phyloP scores from a whole-genome alignment of 768 basidiomycete species.

The Filobasidium wieringae region DNA sequence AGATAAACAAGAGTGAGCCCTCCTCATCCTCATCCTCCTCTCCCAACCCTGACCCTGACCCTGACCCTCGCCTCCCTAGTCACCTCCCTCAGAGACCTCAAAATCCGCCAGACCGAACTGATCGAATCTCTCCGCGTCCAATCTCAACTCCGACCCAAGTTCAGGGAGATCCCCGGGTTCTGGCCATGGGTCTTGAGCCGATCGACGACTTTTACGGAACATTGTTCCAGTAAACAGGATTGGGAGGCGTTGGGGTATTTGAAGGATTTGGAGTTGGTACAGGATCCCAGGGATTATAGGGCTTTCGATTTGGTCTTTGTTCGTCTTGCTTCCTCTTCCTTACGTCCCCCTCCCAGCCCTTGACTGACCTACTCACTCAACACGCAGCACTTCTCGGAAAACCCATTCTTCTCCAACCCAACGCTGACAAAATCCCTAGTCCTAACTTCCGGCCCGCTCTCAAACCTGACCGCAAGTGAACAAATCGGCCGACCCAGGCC shows the following conservation, averaged over 20 bases:
- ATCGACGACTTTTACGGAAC: neutral
- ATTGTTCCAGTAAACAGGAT: slow-evolving; percentile 45
- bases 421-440: slow-evolving; percentile 31
- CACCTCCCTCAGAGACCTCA: neutral
- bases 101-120: slow-evolving; percentile 16
- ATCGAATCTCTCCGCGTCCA: slow-evolving; percentile 9
- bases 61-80: neutral
- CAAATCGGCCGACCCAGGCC: neutral
- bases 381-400: slow-evolving; percentile 34
- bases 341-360: neutral
- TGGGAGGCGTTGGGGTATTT: slow-evolving; percentile 69
- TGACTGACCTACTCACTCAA: neutral
- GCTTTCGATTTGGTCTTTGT: slow-evolving; percentile 83
- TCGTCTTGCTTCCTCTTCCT: slow-evolving; percentile 38
- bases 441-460: slow-evolving; percentile 11
- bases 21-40: neutral
- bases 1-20: slow-evolving; percentile 16
- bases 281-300: slow-evolving; percentile 61
- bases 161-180: slow-evolving; percentile 27
- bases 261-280: slow-evolving; percentile 71
- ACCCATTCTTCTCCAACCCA: slow-evolving; percentile 36
- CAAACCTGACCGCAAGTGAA: neutral
- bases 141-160: neutral
- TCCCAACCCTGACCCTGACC: neutral
- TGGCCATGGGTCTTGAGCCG: slow-evolving; percentile 24